Evolutionary conservation across 768 basidiomycete species (phyloP), one percentile per base, ranked within the genome.

Genomic region (Cytidiella melzeri): DNA sequence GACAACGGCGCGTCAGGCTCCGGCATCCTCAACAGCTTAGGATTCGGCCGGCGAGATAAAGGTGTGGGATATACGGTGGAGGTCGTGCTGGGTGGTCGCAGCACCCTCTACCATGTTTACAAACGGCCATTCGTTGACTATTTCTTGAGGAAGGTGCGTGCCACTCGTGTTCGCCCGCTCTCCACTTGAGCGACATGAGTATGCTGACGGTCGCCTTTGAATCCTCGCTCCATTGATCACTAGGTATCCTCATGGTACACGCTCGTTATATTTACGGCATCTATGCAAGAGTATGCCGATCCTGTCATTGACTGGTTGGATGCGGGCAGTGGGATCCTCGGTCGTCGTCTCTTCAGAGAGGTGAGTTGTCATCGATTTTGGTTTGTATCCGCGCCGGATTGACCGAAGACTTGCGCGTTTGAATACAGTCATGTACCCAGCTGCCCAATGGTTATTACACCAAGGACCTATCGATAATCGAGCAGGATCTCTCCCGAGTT

Each of bases 251-350:
- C 84, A 21, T 99, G 96, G 96, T 99, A 99, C 69, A 98, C 94
- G 1, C 79, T 99, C 52, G 93, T 99, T 46, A 92, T 99, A 55
- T 99, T 95, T 69, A 99, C 96, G 26, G 96, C 96, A 5, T 97
- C 95, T 7, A 92, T 99, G 90, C 88, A 93, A 62, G 96, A 99
- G 68, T 99, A 99, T 65, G 96, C 96, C 53, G 96, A 99, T 72
- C 96, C 96, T 0, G 94, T 99, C 24, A 99, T 99, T 57, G 96
- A 99, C 69, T 99, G 96, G 96, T 72, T 99, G 47, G 96, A 99
- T 63, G 92, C 86, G 47, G 92, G 93, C 3, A 80, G 92, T 40
- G 94, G 93, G 15, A 89, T 98, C 50, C 79, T 99, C 28, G 80
- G 76, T 2, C 86, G 88, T 54, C 82, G 93, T 28, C 74, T 96